Base-by-base conservation (phyloP, 2,329 filamentous ascomycete species). In the Paraphoma sp. region DNA sequence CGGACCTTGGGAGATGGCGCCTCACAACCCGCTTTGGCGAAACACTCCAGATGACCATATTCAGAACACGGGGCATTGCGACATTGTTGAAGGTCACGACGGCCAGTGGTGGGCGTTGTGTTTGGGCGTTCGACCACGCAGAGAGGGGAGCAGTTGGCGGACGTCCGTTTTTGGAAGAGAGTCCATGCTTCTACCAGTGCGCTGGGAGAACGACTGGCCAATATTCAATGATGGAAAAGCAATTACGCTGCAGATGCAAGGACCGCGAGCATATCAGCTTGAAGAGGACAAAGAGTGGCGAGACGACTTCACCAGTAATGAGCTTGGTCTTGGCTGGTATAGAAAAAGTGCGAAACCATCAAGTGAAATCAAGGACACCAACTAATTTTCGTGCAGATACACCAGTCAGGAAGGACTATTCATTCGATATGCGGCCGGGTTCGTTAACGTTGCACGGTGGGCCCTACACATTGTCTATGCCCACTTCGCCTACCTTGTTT, bases 171-270 rank as follows among this genome's bases (percentile, higher is more conserved):
- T 48, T 38, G 81, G 81, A 0, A 73, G 82, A 0, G 83, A 85
- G 62, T 81, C 82, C 0, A 84, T 85, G 52, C 64, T 86, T 1
- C 78, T 83, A 11, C 78, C 78, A 0, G 75, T 84, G 0, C 74
- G 79, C 6, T 86, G 83, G 83, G 67, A 77, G 8, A 71, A 84
- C 42, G 79, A 81, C 56, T 85, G 83, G 82, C 83, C 83, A 0
- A 65, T 84, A 0, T 78, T 85, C 55, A 84, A 84, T 50, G 68
- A 73, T 0, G 80, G 81, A 0, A 74, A 75, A 11, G 80, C 80
- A 51, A 76, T 84, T 28, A 70, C 75, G 6, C 45, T 73, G 18
- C 46, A 57, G 0, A 76, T 82, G 5, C 51, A 72, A 49, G 79
- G 76, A 7, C 60, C 52, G 14, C 28, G 48, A 42, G 42, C 30